These are phyloP conservation scores for Dactylonectria estremocensis DNA, from an alignment of 2,329 filamentous ascomycete genomes.

Conservation along the genomic window DNA sequence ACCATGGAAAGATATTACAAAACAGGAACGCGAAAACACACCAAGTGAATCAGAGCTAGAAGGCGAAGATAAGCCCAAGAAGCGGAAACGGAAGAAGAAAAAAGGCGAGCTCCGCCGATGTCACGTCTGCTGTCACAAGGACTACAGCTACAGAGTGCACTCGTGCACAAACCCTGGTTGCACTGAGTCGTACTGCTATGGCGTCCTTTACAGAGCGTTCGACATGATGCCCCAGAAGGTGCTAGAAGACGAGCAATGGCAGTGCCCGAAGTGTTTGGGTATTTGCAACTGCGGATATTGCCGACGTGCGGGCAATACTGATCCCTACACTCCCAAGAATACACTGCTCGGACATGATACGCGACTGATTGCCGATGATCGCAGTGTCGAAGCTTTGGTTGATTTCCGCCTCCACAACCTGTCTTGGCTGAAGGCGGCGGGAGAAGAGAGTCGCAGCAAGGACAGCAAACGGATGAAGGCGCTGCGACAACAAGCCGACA, in stretches of 20 bases:
- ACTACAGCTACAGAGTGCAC: constrained; percentile 88
- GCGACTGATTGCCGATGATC: constrained; percentile 87
- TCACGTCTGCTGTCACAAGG: constrained; percentile 86
- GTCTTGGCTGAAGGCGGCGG: constrained; percentile 79
- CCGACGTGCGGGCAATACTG: constrained; percentile 75
- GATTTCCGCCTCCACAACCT: constrained; percentile 94
- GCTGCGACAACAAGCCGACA: constrained; percentile 69
- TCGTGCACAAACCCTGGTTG: constrained; percentile 81
- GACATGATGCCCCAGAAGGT: constrained; percentile 89
- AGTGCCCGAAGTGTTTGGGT: constrained; percentile 87
- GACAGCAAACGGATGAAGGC: constrained; percentile 71
- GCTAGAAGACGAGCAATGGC: constrained; percentile 87
- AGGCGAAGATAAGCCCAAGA: constrained; percentile 74
- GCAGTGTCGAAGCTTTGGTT: constrained; percentile 91
- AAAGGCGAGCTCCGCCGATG: constrained; percentile 74
- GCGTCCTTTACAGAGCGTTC: constrained; percentile 91
- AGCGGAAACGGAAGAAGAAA: constrained; percentile 71
- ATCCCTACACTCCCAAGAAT: constrained; percentile 87
- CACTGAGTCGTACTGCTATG: constrained; percentile 87
- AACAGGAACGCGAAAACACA: constrained; percentile 65
- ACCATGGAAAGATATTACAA: constrained; percentile 87
- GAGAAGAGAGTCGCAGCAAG: constrained; percentile 71
- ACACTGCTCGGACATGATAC: constrained; percentile 94
- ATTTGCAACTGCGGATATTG: constrained; percentile 92
- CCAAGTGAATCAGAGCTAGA: constrained; percentile 69